Conservation (phyloP, 2,329 filamentous ascomycete genomes). For the Cercospora sp. region DNA sequence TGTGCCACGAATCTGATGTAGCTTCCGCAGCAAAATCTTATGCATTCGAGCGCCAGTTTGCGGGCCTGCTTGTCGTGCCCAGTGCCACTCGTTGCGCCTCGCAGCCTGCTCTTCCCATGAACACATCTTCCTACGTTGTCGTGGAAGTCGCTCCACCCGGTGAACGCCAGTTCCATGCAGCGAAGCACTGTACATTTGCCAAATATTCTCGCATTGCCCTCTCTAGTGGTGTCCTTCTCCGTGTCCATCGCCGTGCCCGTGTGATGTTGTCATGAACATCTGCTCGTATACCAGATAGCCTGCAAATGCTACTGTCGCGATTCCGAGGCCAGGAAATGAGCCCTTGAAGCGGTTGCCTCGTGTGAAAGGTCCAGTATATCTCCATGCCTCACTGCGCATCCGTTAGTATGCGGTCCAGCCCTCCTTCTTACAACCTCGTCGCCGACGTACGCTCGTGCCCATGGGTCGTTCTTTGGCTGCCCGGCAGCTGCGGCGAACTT, state of each 20-base stretch:
- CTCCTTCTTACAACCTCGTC: neutral
- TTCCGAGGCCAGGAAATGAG: constrained; percentile 86
- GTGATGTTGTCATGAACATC: constrained; percentile 61
- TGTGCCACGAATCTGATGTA: neutral
- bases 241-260: constrained; percentile 23
- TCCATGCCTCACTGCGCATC: constrained; percentile 78
- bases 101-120: neutral
- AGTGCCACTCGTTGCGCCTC: neutral
- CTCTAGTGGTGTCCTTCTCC: constrained; percentile 30
- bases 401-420: constrained; percentile 11
- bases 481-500: constrained; percentile 73
- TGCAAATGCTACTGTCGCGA: constrained; percentile 86
- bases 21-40: neutral
- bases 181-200: constrained; percentile 21
- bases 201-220: neutral
- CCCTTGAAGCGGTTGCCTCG: constrained; percentile 86
- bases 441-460: constrained; percentile 59
- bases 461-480: constrained; percentile 61
- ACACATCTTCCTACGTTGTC: neutral
- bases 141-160: neutral
- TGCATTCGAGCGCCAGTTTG: neutral
- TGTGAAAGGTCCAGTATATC: constrained; percentile 85
- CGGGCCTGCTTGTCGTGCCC: neutral
- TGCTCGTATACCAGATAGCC: constrained; percentile 89
- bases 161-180: constrained; percentile 19